Conservation (phyloP, 768 basidiomycete genomes). For the Lyophyllum shimeji region DNA sequence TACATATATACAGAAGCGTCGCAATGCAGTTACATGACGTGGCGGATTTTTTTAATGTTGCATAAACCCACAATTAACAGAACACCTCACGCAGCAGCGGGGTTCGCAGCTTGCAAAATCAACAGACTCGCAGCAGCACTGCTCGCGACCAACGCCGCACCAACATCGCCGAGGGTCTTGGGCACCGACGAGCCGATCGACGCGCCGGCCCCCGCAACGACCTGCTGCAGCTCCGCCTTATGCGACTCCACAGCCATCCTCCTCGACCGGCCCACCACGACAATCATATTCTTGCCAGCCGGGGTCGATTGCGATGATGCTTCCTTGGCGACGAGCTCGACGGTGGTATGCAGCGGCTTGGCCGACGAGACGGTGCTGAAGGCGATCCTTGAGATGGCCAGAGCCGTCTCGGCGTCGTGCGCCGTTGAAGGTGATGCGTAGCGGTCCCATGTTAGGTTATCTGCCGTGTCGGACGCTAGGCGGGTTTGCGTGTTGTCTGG, state of each 20-base stretch:
- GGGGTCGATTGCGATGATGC: slow-evolving; percentile 24
- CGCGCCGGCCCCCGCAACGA: slow-evolving; percentile 40
- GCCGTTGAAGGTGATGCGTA: slow-evolving; percentile 40
- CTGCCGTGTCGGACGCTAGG: slow-evolving; percentile 79
- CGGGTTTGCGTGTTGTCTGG: slow-evolving; percentile 60
- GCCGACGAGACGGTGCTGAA: slow-evolving; percentile 55
- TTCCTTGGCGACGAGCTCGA: slow-evolving; percentile 40
- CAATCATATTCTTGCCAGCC: slow-evolving; percentile 54
- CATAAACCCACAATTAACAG: too few relatives aligned
- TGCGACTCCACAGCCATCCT: slow-evolving; percentile 64
- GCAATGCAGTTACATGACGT: neutral
- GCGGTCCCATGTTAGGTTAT: slow-evolving; percentile 73
- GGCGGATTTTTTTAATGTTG: neutral
- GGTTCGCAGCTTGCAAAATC: slow-evolving; percentile 46
- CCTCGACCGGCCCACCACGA: slow-evolving; percentile 73
- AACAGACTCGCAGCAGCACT: slow-evolving; percentile 50
- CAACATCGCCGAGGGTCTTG: slow-evolving; percentile 77
- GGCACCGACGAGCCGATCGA: slow-evolving; percentile 55
- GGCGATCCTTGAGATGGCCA: slow-evolving; percentile 60
- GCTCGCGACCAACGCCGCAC: slow-evolving; percentile 62
- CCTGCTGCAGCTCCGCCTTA: slow-evolving; percentile 51
- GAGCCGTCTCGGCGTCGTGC: slow-evolving; percentile 26
- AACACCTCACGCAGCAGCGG: neutral
- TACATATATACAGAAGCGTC: neutral
- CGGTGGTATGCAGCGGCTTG: slow-evolving; percentile 55